A percentile compares a stretch with the other conserved stretches of the same genome.
These are phyloP conservation scores for Trichosanthes truncata DNA, from an alignment of 306 rosid species.

Conservation along the genomic window DNA sequence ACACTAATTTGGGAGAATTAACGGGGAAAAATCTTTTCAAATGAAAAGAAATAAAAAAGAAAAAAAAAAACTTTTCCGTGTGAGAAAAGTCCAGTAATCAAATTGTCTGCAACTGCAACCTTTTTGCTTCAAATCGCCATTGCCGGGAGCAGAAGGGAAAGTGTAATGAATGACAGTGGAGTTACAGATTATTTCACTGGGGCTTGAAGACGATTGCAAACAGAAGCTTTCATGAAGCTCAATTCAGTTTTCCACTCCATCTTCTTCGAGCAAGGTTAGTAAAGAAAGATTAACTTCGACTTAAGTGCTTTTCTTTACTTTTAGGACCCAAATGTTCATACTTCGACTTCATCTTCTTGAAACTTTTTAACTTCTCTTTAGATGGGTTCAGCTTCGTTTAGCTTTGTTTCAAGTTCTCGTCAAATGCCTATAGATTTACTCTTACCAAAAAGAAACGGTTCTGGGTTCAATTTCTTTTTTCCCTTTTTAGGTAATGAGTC, in stretches of 20 bases:
- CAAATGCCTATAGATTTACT: not conserved
- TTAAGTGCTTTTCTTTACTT: not conserved
- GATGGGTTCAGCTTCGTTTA: not conserved
- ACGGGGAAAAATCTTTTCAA: too few species aligned
- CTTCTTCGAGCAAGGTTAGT: not conserved
- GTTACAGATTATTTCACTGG: not conserved
- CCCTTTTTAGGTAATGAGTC: not conserved
- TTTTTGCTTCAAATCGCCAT: constrained; percentile 8
- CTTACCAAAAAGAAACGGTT: not conserved
- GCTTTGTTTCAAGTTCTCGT: not conserved
- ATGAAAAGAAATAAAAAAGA: not conserved
- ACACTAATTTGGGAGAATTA: too few species aligned
- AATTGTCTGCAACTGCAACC: not conserved
- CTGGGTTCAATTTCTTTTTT: not conserved
- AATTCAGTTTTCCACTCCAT: not conserved
- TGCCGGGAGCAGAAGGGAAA: not conserved
- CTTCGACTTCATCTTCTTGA: not conserved
- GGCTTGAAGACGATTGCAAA: not conserved
- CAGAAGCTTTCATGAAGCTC: not conserved
- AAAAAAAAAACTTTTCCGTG: not conserved
- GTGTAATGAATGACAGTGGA: not conserved
- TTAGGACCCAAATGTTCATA: constrained; percentile 1
- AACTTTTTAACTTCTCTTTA: not conserved
- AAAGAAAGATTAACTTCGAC: not conserved
- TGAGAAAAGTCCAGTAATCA: not conserved